These are phyloP conservation scores for Vinca major DNA, from an alignment of 305 asterid species.

Conservation along the genomic window DNA sequence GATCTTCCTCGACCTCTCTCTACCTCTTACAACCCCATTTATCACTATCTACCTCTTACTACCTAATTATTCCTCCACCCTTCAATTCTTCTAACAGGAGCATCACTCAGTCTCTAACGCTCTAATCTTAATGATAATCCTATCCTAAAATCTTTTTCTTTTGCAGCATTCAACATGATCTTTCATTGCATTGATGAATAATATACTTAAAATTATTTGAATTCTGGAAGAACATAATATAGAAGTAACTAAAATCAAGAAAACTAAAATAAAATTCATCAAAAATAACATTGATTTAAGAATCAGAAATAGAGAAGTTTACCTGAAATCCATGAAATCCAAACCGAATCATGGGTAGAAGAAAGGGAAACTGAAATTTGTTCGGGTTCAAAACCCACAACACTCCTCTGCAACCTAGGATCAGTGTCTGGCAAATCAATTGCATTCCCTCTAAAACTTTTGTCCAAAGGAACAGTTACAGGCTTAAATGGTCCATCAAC, in stretches of 20 bases:
- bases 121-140: not conserved
- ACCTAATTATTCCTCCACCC: no score
- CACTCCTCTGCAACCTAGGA: slow-evolving; percentile 65
- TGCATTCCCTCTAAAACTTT: slow-evolving; percentile 73
- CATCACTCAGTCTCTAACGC: no score
- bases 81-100: no score
- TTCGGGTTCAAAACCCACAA: slow-evolving; percentile 62
- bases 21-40: no score
- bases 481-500: slow-evolving; percentile 80
- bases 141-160: not conserved
- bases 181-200: not conserved
- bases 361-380: slow-evolving; percentile 80
- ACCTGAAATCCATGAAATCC: slow-evolving; percentile 99
- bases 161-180: not conserved
- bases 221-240: not conserved
- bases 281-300: not conserved
- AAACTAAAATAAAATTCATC: not conserved
- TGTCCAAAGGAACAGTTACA: slow-evolving; percentile 59
- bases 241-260: not conserved
- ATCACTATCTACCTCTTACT: no score
- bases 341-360: slow-evolving; percentile 54
- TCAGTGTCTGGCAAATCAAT: slow-evolving; percentile 79
- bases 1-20: no score
- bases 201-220: not conserved
- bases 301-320: not conserved